Evolutionary conservation across 23 red algal genomes (phyloP), one percentile per base, ranked within the genome.

Genomic region (Pyropia haitanensis): DNA sequence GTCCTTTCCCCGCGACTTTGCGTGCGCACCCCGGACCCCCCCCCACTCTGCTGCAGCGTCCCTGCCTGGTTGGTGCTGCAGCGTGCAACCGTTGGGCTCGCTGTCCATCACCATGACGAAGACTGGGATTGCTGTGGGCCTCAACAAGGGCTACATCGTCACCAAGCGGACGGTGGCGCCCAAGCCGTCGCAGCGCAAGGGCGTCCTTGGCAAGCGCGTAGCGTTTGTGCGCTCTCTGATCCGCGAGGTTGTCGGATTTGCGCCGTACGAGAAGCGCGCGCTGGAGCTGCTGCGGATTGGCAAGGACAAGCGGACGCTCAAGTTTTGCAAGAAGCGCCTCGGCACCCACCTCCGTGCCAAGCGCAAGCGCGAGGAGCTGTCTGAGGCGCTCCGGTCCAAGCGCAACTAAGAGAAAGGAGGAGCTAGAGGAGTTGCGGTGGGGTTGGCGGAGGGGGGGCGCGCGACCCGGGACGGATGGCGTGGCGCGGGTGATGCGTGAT

Each of bases 291-390:
- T 98, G 53, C 87, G 94, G 20, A 88, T 98, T 32, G 94, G 94
- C 17, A 91, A 91, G 70, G 94, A 98, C 55, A 98, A 98, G 70
- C 51, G 94, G 28, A 86, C 94, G n/a, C 76, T 98, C 51, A 98
- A 91, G 62, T 98, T 91, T 72, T 87, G 86, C 16, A 98, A 98
- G 61, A 91, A 89, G 80, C 67, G 94, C 10, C 56, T 98, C 14
- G 94, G 94, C 12, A 98, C 94, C 4, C 94, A 98, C 51, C 1
- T 85, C 1, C 78, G 94, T n/a, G 94, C 94, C 3, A 98, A 98
- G 75, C 78, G 83, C 58, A 98, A 98, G 94, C 51, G 85, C 3
- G 85, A 89, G 48, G 85, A 98, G 75, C 65, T 98, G 71, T 48
- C 71, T 5, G 90, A 87, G 28, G 90, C 83, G n/a, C 58, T 95